phyloP scores from a whole-genome alignment of 2,329 filamentous ascomycete species.

The Fusarium musae region DNA sequence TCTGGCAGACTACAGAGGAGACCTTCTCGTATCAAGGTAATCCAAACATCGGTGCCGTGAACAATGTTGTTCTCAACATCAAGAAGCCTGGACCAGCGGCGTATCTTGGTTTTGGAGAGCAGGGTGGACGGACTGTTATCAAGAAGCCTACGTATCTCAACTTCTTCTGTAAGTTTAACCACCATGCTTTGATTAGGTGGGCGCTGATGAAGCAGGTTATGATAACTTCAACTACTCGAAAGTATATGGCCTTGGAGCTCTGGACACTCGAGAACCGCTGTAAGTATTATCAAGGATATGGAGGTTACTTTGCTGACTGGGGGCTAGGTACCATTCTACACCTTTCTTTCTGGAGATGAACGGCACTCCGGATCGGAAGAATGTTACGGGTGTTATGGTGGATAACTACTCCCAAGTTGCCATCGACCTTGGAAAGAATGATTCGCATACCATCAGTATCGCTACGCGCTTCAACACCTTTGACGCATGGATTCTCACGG shows the following conservation, averaged over 20 bases:
- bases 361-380: neutral
- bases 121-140: neutral
- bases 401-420: conserved; percentile 1
- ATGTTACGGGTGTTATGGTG: neutral
- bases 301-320: rapidly evolving
- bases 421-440: neutral
- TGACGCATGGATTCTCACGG: neutral
- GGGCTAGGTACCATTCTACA: neutral
- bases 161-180: neutral
- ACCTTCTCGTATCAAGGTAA: neutral
- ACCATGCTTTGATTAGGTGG: rapidly evolving
- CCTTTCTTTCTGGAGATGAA: conserved; percentile 6
- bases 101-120: neutral
- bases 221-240: neutral
- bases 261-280: conserved; percentile 1
- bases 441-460: neutral
- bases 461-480: conserved; percentile 8
- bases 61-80: conserved; percentile 1
- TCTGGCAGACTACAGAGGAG: conserved; percentile 5
- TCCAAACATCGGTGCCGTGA: neutral
- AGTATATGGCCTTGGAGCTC: neutral
- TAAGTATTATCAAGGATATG: rapidly evolving
- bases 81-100: neutral
- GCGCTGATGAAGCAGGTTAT: neutral
- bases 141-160: neutral